Base-by-base conservation (phyloP, 768 basidiomycete genomes). In the Suillus hirtellus region DNA sequence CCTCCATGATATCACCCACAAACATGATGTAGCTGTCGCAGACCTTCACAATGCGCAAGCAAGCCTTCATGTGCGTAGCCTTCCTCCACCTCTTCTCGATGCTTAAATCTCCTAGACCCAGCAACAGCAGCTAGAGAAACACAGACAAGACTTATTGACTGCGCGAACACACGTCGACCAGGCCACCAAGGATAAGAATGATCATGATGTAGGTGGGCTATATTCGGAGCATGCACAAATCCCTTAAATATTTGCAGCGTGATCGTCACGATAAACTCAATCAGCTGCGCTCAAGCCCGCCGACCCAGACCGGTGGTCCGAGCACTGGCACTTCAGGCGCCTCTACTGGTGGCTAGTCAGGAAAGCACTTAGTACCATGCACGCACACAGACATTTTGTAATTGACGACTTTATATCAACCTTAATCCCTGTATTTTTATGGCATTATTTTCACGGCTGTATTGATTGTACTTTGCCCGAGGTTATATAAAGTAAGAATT, bases 1-100 rank as follows among this genome's bases (percentile, higher is more conserved):
- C 27, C 72, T 87, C 55, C 82, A 84, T 70, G 79, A 84, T 59
- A 84, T 86, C 9, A 78, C 80, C 17, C 81, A 85, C 64, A 72
- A 77, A 21, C 86, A 87, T 64, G 82, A 88, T 27, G 68, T 77
- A 19, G 82, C 85, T 2, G 61, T 82, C 21, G 72, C 82, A 17
- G 69, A 79, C 55, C 70, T 80, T 27, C 76, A 76, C 60, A 77
- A 71, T 50, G 81, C 82, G 0, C 77, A 81, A 66, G 77, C 80
- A 43, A 77, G 81, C 35, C 72, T 81, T 21, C 74, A 82, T 74
- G 86, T 81, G 65, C 44, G 76, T 64, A 35, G 60, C 2, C 19
- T 21, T 38, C 17, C 6, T 40, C 7, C 52, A 31, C 17, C 11
- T 58, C 21, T 19, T 27, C 4, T 14, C 19, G 17, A 59, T 4